Conservation (phyloP, 1,284 basidiomycete species). For the Microstroma glucosiphilum region DNA sequence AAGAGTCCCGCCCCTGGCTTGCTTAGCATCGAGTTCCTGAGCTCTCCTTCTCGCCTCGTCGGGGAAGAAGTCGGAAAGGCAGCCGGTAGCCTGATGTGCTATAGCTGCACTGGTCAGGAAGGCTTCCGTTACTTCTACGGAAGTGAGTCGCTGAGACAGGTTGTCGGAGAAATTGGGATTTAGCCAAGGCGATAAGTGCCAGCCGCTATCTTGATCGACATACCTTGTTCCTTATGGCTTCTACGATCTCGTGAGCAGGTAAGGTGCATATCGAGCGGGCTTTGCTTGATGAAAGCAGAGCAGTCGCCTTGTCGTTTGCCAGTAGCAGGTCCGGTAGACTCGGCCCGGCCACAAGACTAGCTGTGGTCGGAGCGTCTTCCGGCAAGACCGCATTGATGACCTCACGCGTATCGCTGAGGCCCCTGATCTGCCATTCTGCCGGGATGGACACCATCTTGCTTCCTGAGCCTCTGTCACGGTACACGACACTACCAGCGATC, state of each 20-base stretch:
- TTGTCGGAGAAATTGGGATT: background rate
- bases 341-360: background rate
- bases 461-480: too few species aligned
- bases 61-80: conserved; percentile 23
- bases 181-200: background rate
- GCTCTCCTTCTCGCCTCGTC: conserved; percentile 17
- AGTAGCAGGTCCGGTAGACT: background rate
- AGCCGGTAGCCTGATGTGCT: conserved; percentile 29
- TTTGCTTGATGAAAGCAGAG: background rate
- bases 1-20: conserved; percentile 7
- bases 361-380: background rate
- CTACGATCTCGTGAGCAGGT: background rate
- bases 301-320: background rate
- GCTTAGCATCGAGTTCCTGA: conserved; percentile 18
- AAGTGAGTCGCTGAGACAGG: background rate
- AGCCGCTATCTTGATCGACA: background rate
- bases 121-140: conserved; percentile 11
- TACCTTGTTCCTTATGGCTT: background rate
- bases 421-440: background rate
- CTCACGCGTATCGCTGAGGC: background rate
- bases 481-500: too few species aligned
- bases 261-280: too few species aligned
- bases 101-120: conserved; percentile 21
- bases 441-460: background rate
- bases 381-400: background rate